These are phyloP conservation scores for Peterozyma xylosa DNA, from an alignment of 805 yeast genomes.

Conservation along the genomic window DNA sequence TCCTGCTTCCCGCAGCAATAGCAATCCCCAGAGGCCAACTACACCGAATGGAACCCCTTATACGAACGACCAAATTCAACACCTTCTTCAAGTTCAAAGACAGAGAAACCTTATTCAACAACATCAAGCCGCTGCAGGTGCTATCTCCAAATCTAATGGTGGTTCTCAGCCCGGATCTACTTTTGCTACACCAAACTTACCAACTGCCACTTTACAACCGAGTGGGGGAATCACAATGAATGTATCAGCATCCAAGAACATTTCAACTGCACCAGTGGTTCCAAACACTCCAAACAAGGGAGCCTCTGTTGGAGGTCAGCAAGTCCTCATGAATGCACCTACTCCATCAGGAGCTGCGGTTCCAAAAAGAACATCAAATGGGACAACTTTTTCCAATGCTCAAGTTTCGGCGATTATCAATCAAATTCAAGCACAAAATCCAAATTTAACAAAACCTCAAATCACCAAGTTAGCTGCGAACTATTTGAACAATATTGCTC, in stretches of 20 bases:
- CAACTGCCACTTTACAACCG: slow-evolving; percentile 2
- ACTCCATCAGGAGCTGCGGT: not conserved
- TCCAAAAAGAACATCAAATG: not conserved
- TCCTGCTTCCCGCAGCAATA: slow-evolving; percentile 5
- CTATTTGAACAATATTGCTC: slow-evolving; percentile 52
- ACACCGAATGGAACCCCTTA: slow-evolving; percentile 51
- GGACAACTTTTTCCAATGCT: slow-evolving; percentile 37
- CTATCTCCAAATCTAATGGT: slow-evolving; percentile 13
- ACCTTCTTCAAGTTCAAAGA: slow-evolving; percentile 42
- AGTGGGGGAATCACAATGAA: not conserved
- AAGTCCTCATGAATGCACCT: not conserved
- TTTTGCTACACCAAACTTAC: slow-evolving; percentile 14
- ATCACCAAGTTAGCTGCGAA: slow-evolving; percentile 61
- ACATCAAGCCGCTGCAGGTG: slow-evolving; percentile 11
- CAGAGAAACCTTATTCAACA: slow-evolving; percentile 37
- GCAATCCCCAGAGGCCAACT: slow-evolving; percentile 27
- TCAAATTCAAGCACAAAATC: slow-evolving; percentile 60
- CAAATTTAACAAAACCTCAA: slow-evolving; percentile 53
- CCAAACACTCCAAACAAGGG: not conserved
- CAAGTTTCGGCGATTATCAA: slow-evolving; percentile 61
- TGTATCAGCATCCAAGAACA: not conserved
- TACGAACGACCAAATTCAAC: slow-evolving; percentile 55
- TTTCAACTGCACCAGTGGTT: not conserved
- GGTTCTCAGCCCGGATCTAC: slow-evolving; percentile 14
- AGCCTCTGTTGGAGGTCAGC: not conserved